phyloP scores from a whole-genome alignment of 208 protist species.

The Acanthamoeba royreba region DNA sequence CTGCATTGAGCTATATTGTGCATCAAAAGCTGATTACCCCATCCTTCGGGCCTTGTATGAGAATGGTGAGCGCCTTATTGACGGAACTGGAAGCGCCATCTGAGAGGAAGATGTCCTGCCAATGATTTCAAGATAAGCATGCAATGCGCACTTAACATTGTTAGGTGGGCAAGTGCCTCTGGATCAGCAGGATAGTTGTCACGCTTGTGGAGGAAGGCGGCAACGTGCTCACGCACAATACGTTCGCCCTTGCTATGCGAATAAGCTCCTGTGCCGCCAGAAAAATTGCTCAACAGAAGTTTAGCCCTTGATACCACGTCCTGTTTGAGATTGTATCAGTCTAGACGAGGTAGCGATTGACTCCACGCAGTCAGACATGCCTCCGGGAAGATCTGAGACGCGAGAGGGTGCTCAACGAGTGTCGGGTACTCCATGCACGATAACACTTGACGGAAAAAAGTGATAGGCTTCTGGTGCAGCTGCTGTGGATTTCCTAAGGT shows the following conservation, averaged over 20 bases:
- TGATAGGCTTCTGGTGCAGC: conserved; percentile 94
- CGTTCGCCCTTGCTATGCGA: conserved; percentile 89
- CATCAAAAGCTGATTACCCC: conserved; percentile 66
- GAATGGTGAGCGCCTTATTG: conserved; percentile 55
- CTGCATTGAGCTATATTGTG: neutral
- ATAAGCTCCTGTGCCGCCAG: conserved; percentile 90
- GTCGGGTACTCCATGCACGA: conserved; percentile 75
- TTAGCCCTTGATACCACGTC: conserved; percentile 90
- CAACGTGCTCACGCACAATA: conserved; percentile 88
- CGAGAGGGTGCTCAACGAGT: conserved; percentile 70
- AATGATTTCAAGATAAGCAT: neutral
- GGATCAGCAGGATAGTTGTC: conserved; percentile 85
- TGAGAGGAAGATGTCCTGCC: conserved; percentile 91
- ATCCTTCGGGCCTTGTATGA: conserved; percentile 74
- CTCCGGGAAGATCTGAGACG: conserved; percentile 76
- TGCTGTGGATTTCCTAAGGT: conserved; percentile 94
- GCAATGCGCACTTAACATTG: neutral
- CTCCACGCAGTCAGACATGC: conserved; percentile 73
- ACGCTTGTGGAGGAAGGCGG: conserved; percentile 90
- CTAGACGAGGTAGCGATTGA: neutral
- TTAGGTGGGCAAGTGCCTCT: neutral
- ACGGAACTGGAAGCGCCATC: conserved; percentile 95
- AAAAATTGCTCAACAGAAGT: neutral
- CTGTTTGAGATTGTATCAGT: neutral
- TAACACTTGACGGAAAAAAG: conserved; percentile 91